A percentile compares a stretch with the other conserved stretches of the same genome.
Conservation (phyloP, 352 stramenopile species). For the Phytophthora agathidicida region DNA sequence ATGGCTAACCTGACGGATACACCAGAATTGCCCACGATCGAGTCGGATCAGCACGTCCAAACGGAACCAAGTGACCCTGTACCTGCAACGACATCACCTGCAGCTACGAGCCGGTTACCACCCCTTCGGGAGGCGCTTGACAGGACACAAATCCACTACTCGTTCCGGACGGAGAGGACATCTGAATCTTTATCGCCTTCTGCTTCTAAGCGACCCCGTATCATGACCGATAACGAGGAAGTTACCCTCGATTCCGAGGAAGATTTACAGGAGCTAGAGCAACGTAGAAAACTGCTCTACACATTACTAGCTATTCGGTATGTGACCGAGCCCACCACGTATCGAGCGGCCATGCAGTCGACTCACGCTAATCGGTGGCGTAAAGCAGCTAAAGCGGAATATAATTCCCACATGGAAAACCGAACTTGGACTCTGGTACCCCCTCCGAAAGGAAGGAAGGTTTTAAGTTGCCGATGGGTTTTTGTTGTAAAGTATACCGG, state of each 20-base stretch:
- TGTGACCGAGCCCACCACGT: slow-evolving; percentile 4
- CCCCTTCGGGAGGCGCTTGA: neutral
- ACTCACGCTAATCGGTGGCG: slow-evolving; percentile 1
- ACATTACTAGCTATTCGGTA: slow-evolving; percentile 8
- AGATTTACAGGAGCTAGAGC: slow-evolving; percentile 1
- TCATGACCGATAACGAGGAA: neutral
- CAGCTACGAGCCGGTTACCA: neutral
- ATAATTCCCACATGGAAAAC: slow-evolving; percentile 5
- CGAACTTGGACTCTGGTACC: slow-evolving; percentile 1
- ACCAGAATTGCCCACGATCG: neutral
- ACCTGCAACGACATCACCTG: neutral
- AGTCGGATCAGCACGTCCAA: neutral
- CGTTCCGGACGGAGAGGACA: neutral
- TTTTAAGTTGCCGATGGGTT: neutral
- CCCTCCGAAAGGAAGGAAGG: neutral
- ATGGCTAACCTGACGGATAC: neutral
- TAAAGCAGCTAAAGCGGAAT: slow-evolving; percentile 1
- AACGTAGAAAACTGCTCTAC: neutral
- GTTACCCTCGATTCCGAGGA: slow-evolving; percentile 5
- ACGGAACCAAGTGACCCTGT: neutral
- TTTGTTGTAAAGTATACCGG: slow-evolving; percentile 11
- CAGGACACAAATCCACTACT: neutral
- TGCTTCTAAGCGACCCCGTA: neutral
- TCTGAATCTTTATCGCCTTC: neutral
- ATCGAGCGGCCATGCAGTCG: slow-evolving; percentile 1